Base-by-base conservation (phyloP, 1,284 basidiomycete genomes). In the Naganishia liquefaciens region DNA sequence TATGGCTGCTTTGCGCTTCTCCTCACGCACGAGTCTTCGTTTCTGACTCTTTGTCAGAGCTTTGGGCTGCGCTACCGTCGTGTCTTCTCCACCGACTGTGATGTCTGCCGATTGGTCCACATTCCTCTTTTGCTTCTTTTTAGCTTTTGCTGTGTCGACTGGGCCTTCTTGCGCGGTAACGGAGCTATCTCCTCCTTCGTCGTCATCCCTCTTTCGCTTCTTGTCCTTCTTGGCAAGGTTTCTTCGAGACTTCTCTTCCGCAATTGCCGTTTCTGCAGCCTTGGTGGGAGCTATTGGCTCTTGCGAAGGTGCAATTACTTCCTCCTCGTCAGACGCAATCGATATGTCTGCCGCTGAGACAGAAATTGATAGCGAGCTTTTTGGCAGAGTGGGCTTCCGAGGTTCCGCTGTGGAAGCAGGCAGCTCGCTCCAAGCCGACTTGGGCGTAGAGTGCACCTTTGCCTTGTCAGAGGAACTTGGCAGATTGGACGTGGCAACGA, bases 361-460 rank as follows among this genome's bases (percentile, higher is more conserved):
- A 21, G 57, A 60, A 25, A 39, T 50, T 17, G 57, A 60, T 17
- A 60, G 33, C 37, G 57, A 60, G 57, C 57, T 60, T 27, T 47
- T 50, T 23, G 46, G 30, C 10, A 60, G 10, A 5, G 57, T 13
- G 17, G n/a, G 46, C 17, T 50, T 50, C 5, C 57, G 57, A 27
- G 40, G 15, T 25, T 60, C 57, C 25, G 46, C 15, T 11, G 33
- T n/a, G 2, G 46, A 37, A 25, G 33, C 27, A 5, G 57, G 46
- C 15, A 39, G 46, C 21, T 23, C 57, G 57, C 25, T 60, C 21
- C 44, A 33, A 10, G n/a, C 46, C 4, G 46, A 40, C 28, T 60
- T 50, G 0, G 46, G 30, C 11, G 39, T 39, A 6, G 46, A 5
- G 0, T 40, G 33, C 33, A 13, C 40, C 27, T 27, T 15, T n/a